Percentiles rank a stretch among this genome's conserved stretches.
phyloP scores from a whole-genome alignment of 2,329 filamentous ascomycete genomes.

The Ceratocystis harringtonii region DNA sequence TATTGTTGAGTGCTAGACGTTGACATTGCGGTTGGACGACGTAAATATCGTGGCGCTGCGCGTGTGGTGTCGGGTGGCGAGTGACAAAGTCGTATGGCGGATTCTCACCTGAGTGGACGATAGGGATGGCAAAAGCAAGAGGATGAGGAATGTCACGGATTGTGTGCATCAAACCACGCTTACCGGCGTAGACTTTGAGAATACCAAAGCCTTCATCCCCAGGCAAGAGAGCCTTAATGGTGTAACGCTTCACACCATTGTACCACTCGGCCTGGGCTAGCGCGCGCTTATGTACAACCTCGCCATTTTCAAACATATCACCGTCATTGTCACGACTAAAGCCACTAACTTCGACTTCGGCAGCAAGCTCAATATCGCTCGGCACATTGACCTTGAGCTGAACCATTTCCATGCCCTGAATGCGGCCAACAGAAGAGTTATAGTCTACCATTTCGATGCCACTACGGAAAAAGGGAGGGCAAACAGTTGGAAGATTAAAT shows the following conservation, averaged over 20 bases:
- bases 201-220: constrained; percentile 80
- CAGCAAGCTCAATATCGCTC: constrained; percentile 76
- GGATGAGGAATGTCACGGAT: constrained; percentile 93
- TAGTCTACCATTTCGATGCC: constrained; percentile 69
- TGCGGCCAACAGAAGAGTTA: constrained; percentile 69
- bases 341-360: constrained; percentile 75
- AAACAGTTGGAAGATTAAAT: constrained; percentile 71
- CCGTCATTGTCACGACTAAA: constrained; percentile 75
- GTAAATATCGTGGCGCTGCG: constrained; percentile 93
- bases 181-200: constrained; percentile 85
- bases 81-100: constrained; percentile 87
- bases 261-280: constrained; percentile 88
- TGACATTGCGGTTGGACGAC: constrained; percentile 91
- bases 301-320: constrained; percentile 84
- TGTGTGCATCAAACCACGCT: constrained; percentile 90
- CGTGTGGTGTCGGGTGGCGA: constrained; percentile 89
- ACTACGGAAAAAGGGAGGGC: constrained; percentile 77
- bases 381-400: constrained; percentile 82
- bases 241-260: constrained; percentile 74
- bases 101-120: constrained; percentile 82
- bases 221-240: constrained; percentile 79
- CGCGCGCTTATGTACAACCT: constrained; percentile 69
- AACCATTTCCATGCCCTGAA: constrained; percentile 86
- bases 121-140: constrained; percentile 74
- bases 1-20: constrained; percentile 82